These are phyloP conservation scores for Deuterostichococcus epilithicus DNA, from an alignment of 139 green algal genomes.

Conservation along the genomic window DNA sequence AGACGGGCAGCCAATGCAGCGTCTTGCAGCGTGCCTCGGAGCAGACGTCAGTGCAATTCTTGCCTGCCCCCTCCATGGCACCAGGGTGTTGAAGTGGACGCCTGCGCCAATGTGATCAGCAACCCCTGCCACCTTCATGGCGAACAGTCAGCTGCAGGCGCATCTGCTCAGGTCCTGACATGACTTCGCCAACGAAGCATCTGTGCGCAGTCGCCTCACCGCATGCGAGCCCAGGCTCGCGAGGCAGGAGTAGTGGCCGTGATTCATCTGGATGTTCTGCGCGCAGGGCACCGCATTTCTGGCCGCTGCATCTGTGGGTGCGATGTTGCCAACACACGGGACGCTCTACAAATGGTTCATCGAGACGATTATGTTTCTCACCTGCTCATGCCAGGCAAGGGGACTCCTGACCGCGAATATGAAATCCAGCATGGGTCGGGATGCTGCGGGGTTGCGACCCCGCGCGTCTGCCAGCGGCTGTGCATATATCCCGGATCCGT, in stretches of 20 bases:
- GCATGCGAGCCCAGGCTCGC: too few relatives aligned
- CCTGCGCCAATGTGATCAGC: conserved; percentile 24
- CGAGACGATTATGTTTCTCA: neutral
- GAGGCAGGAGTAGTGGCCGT: too few relatives aligned
- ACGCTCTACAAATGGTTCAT: too few relatives aligned
- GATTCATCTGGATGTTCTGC: too few relatives aligned
- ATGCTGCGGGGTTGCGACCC: too few relatives aligned
- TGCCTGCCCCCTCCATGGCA: conserved; percentile 14
- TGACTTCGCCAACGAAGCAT: neutral
- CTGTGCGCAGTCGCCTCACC: too few relatives aligned
- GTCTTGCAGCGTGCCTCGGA: neutral
- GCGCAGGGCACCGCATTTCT: too few relatives aligned
- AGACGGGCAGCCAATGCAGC: neutral
- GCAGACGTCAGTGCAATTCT: neutral
- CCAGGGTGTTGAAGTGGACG: conserved; percentile 41
- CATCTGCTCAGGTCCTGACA: neutral
- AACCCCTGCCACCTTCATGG: neutral
- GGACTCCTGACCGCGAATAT: conserved; percentile 69
- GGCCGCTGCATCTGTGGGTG: too few relatives aligned
- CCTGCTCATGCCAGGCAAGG: conserved; percentile 59
- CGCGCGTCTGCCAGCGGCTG: conserved; percentile 54
- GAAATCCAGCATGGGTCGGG: conserved; percentile 67
- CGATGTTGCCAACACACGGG: too few relatives aligned
- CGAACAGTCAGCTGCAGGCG: neutral
- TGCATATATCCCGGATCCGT: conserved; percentile 73